Conservation (phyloP, 495 filamentous ascomycete genomes). For the Penicillium odoratum region DNA sequence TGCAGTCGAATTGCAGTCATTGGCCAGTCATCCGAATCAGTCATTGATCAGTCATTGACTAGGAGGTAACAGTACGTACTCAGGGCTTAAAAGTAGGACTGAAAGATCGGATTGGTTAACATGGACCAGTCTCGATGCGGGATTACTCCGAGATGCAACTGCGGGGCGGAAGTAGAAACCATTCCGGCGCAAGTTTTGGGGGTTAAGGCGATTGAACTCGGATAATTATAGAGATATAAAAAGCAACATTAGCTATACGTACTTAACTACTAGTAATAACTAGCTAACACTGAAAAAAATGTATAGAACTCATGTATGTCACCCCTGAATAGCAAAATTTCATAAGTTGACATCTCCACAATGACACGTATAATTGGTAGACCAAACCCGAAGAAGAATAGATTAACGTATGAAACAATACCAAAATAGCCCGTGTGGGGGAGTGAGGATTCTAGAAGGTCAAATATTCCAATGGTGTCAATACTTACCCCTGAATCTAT, state of each 20-base stretch:
- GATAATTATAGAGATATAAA: not conserved
- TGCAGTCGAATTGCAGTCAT: too few relatives aligned
- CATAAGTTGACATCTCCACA: not conserved
- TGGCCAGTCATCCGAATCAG: too few relatives aligned
- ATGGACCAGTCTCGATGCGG: not conserved
- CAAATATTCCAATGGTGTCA: not conserved
- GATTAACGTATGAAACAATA: not conserved
- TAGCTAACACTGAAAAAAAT: too few relatives aligned
- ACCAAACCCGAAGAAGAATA: not conserved
- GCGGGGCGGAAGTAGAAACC: not conserved
- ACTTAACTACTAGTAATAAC: not conserved
- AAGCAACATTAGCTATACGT: not conserved
- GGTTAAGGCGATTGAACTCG: not conserved
- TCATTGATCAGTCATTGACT: too few relatives aligned
- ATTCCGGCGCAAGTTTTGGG: not conserved
- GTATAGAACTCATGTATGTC: not conserved
- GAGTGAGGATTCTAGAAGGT: not conserved
- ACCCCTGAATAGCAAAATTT: not conserved
- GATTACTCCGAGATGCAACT: not conserved
- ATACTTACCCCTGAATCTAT: not conserved
- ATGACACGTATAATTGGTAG: not conserved
- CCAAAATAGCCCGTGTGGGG: constrained; percentile 1
- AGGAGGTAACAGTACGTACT: not conserved
- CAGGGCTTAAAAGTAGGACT: not conserved
- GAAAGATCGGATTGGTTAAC: not conserved